A percentile compares a stretch with the other conserved stretches of the same genome.
phyloP scores from a whole-genome alignment of 306 rosid genomes.

The Pterocarpus santalinus region DNA sequence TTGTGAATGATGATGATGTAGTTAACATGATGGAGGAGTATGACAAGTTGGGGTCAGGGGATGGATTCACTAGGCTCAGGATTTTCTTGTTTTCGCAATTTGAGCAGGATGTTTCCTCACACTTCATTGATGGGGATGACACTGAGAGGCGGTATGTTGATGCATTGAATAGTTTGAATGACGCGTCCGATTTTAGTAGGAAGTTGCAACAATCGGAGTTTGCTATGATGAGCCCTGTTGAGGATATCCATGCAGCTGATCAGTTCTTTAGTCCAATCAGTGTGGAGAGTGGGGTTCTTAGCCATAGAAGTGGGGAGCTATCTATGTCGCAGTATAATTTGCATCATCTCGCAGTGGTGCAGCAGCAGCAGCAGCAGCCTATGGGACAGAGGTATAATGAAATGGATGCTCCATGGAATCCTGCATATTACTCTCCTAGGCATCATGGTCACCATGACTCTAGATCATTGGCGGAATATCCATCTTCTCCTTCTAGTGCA shows the following conservation, averaged over 20 bases:
- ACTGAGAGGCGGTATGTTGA: constrained; percentile 96
- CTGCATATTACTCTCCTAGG: constrained; percentile 92
- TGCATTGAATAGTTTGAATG: constrained; percentile 90
- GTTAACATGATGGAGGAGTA: constrained; percentile 99
- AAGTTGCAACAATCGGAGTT: constrained; percentile 69
- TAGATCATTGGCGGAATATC: constrained; percentile 72
- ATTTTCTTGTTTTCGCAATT: constrained; percentile 83
- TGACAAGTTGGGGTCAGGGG: constrained; percentile 88
- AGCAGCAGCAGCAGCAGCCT: constrained; percentile 74
- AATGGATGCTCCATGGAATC: constrained; percentile 87
- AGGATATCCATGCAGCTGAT: constrained; percentile 69
- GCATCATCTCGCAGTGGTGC: constrained; percentile 70
- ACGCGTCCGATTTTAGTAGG: constrained; percentile 76
- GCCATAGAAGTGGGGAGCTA: constrained; percentile 77
- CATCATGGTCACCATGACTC: constrained; percentile 77
- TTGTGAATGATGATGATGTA: constrained; percentile 96
- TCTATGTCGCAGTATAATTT: constrained; percentile 65
- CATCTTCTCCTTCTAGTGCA: constrained; percentile 84
- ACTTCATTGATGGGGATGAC: constrained; percentile 85
- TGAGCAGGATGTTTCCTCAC: constrained; percentile 77
- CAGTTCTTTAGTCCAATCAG: constrained; percentile 67
- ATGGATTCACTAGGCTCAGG: constrained; percentile 95
- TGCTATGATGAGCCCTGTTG: constrained; percentile 60
- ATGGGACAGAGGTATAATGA: constrained; percentile 79
- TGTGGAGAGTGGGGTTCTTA: constrained; percentile 74